Evolutionary conservation across 2,329 filamentous ascomycete genomes (phyloP).

Genomic region (Penicillium sp.): DNA sequence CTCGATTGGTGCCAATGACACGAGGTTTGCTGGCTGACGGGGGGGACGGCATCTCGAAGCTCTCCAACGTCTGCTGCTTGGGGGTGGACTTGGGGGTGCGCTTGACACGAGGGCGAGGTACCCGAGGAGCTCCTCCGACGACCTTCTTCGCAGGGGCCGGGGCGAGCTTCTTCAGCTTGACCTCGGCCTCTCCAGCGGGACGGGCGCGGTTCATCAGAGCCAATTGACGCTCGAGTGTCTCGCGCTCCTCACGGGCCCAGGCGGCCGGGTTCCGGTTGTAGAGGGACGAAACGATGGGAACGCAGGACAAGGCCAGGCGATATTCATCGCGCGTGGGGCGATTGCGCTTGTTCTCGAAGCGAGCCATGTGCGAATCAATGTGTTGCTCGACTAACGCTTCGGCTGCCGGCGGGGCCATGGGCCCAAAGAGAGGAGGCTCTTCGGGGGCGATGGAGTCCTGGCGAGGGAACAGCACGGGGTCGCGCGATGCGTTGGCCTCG

Average conservation of each 20-base stretch:
- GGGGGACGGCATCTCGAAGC: constrained; percentile 28
- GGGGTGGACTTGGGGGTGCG: constrained; percentile 39
- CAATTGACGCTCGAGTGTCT: constrained; percentile 38
- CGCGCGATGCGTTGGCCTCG: constrained; percentile 23
- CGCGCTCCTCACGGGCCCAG: constrained; percentile 39
- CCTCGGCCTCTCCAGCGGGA: constrained; percentile 20
- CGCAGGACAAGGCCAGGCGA: constrained; percentile 39
- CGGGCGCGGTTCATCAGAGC: constrained; percentile 37
- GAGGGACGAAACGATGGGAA: constrained; percentile 36
- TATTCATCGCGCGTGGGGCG: constrained; percentile 43
- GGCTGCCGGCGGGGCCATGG: constrained; percentile 28
- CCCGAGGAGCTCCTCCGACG: constrained; percentile 22
- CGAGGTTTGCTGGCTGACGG: constrained; percentile 39
- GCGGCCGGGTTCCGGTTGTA: constrained; percentile 42
- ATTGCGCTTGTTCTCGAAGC: constrained; percentile 37
- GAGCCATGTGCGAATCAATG: constrained; percentile 39
- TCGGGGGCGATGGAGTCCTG: constrained; percentile 31
- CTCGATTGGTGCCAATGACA: constrained; percentile 56
- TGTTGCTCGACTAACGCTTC: constrained; percentile 39
- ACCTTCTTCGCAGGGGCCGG: constrained; percentile 33
- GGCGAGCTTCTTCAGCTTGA: constrained; percentile 37
- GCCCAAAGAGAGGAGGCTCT: constrained; percentile 36
- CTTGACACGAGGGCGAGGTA: constrained; percentile 30
- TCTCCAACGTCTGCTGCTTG: constrained; percentile 34
- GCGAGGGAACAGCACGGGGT: constrained; percentile 41